Evolutionary conservation across 2,329 filamentous ascomycete genomes (phyloP).

Genomic region (Sarocladium brachiariae): DNA sequence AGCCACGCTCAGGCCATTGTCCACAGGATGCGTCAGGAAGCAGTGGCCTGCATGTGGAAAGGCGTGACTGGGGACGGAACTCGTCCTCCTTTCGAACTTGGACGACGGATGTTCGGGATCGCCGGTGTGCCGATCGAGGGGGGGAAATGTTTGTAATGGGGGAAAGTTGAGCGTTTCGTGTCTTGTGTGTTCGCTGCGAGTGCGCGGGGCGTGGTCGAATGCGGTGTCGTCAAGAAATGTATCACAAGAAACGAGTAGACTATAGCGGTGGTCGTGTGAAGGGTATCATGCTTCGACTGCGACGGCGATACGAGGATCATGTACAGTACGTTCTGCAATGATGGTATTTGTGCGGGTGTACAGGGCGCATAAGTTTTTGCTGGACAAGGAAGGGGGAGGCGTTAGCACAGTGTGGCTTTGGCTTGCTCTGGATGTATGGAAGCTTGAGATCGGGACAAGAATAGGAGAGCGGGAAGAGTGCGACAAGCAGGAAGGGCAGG

Average conservation of each 20-base stretch:
- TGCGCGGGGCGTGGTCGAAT: not conserved
- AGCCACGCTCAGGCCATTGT: conserved; percentile 5
- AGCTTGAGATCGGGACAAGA: too few relatives aligned
- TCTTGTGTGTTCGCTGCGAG: not conserved
- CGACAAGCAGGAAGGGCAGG: too few relatives aligned
- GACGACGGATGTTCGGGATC: not conserved
- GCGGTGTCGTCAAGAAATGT: not conserved
- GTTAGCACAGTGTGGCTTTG: not conserved
- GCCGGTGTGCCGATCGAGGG: conserved; percentile 1
- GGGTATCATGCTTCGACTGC: not conserved
- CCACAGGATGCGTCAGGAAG: not conserved
- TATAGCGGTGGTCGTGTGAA: not conserved
- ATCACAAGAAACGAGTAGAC: not conserved
- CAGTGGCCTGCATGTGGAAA: conserved; percentile 5
- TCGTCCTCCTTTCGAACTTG: not conserved
- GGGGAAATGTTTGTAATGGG: not conserved
- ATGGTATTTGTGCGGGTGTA: not conserved
- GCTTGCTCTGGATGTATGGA: not conserved
- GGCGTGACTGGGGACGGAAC: not conserved
- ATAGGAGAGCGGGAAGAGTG: too few relatives aligned
- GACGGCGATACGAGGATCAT: not conserved
- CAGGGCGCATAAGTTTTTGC: not conserved
- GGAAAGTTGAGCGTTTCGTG: not conserved
- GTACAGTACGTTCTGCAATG: not conserved
- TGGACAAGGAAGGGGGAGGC: not conserved